Base-by-base conservation (phyloP, 1,284 basidiomycete species). In the Exobasidium cylindrosporum region DNA sequence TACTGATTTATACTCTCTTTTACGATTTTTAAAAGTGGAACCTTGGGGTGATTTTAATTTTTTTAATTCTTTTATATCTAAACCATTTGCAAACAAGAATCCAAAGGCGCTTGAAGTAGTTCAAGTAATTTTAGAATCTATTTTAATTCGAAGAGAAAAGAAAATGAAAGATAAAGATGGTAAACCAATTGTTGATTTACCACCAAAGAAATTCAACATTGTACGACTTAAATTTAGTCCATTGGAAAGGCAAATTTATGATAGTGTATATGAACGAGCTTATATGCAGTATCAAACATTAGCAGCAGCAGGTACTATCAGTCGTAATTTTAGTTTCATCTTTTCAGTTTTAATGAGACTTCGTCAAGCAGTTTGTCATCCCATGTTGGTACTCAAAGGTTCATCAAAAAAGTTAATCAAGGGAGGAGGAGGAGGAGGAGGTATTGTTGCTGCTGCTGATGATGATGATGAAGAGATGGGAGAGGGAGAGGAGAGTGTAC, bases 111-210 rank as follows among this genome's bases (percentile, higher is more conserved):
- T 79, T 13, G 74, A 79, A 3, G 68, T 79, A 54, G 77, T 77
- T 5, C 77, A 78, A 60, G 73, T 78, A 17, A 69, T 80, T 14
- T 56, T 78, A 3, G 72, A 73, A 54, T 63, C 65, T 58, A 68
- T 98, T 3, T 83, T 98, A 1, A 58, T 79, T 11, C 86, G 95
- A n/a, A 85, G 95, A 65, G 94, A 97, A 81, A 98, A 98, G 83
- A 89, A 86, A 63, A 96, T 93, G 59, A 87, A 86, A 50, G 95
- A 96, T 81, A 85, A 83, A 49, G 87, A 94, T 71, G 95, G 95
- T 1, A 88, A 90, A 55, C 86, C 85, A 46, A 97, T 98, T 49
- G 92, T 97, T 1, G 87, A 92, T 61, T 82, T 98, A 1, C 94
- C 95, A 46, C 57, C 10, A 1, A 32, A 44, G 14, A 26, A 26